Evolutionary conservation across 2,329 filamentous ascomycete species (phyloP), one percentile per base, ranked within the genome.

Genomic region (Seiridium cupressi): DNA sequence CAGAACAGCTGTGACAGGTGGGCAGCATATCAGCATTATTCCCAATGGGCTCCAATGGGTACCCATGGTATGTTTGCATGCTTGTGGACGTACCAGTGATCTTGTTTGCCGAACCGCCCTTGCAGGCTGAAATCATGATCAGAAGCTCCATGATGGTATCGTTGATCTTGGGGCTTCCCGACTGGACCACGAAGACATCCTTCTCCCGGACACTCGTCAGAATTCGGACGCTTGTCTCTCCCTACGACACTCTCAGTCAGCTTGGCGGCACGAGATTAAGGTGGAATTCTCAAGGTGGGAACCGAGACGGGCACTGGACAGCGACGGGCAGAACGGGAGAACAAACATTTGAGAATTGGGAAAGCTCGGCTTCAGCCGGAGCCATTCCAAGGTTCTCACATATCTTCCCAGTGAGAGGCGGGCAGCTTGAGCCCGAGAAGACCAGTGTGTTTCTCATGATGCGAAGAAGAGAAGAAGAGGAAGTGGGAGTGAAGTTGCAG

Each of bases 41-140:
- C 34, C 26, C 44, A 9, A 4, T 11, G 26, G 4, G n/a, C 44
- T 26, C 18, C 18, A 26, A 26, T 26, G 18, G 18, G 18, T 26
- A 26, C 18, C 18, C 18, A 26, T 26, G 18, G 18, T 26, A 26
- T 26, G 18, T 26, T 26, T 26, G 18, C 32, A 40, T 38, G 47
- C 38, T 51, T 26, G 55, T 63, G 26, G 58, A 76, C 84, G 68
- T 82, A 97, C 94, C 94, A 69, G 94, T 98, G 73, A 98, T 91
- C 71, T 95, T 96, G 81, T 93, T 97, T 64, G 95, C 92, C 58
- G 95, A 98, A 66, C 94, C 95, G 72, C 95, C 93, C 78, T 97
- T 98, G 84, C 95, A 99, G 68, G 95, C 95, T 66, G 92, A 95
- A 70, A 98, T 97, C 92, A 99, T 96, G 77, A 99, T 98, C 73